Evolutionary conservation across 257 asterid genomes (phyloP).

Genomic region (Plantago major): DNA sequence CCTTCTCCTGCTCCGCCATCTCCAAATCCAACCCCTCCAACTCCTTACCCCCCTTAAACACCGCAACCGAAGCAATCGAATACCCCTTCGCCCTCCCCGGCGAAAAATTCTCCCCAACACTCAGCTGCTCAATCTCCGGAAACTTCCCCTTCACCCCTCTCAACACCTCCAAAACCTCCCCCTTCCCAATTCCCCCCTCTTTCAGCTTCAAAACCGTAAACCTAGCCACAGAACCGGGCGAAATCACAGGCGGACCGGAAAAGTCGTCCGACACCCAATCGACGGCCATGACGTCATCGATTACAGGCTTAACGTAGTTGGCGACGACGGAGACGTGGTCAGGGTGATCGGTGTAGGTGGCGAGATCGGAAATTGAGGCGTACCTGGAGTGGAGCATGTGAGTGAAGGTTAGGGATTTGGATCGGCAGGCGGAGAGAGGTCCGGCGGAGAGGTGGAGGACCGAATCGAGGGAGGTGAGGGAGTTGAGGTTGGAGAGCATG

Average conservation of each 20-base stretch:
- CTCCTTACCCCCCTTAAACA: slow-evolving; percentile 47
- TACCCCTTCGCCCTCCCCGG: slow-evolving; percentile 78
- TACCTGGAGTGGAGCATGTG: slow-evolving; percentile 88
- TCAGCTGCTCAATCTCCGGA: slow-evolving; percentile 45
- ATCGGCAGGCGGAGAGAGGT: slow-evolving; percentile 53
- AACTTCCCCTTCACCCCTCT: slow-evolving; percentile 49
- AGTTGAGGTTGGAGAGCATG: slow-evolving; percentile 65
- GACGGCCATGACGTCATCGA: slow-evolving; percentile 68
- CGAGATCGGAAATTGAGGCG: slow-evolving; percentile 52
- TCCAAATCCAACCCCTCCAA: slow-evolving; percentile 53
- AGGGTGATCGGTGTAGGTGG: slow-evolving; percentile 55
- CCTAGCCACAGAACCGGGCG: slow-evolving; percentile 53
- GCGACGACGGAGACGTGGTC: slow-evolving; percentile 48
- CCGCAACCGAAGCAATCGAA: slow-evolving; percentile 69
- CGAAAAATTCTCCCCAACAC: slow-evolving; percentile 75
- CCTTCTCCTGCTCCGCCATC: slow-evolving; percentile 37
- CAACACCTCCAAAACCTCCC: slow-evolving; percentile 38
- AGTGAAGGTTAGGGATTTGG: slow-evolving; percentile 63
- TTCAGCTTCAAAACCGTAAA: slow-evolving; percentile 51
- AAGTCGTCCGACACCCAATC: slow-evolving; percentile 52
- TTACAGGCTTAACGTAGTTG: slow-evolving; percentile 37
- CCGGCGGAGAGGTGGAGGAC: slow-evolving; percentile 78
- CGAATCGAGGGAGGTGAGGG: slow-evolving; percentile 53
- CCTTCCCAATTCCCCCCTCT: slow-evolving; percentile 36
- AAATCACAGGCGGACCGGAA: slow-evolving; percentile 23